phyloP scores from a whole-genome alignment of 2,329 filamentous ascomycete species.

The Lizonia empirigonia region DNA sequence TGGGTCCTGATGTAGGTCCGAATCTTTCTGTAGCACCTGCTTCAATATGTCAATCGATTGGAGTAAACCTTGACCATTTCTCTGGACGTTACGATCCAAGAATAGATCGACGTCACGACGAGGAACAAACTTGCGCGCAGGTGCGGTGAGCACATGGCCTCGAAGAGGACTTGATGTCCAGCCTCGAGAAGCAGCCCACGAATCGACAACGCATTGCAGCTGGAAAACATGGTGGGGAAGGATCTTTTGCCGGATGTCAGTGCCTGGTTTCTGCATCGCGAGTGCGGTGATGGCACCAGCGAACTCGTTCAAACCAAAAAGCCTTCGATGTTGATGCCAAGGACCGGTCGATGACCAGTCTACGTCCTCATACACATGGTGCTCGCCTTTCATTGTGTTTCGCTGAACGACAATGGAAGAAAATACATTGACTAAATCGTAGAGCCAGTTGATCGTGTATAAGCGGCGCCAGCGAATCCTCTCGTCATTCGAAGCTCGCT shows the following conservation, averaged over 20 bases:
- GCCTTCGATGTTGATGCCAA: constrained; percentile 44
- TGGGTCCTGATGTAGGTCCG: constrained; percentile 24
- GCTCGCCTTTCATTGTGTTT: constrained; percentile 45
- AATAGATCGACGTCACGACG: constrained; percentile 54
- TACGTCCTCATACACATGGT: constrained; percentile 43
- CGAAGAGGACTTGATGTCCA: constrained; percentile 47
- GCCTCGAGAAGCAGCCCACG: constrained; percentile 52
- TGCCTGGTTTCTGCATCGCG: constrained; percentile 53
- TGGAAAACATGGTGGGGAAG: constrained; percentile 58
- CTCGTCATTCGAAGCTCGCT: constrained; percentile 47
- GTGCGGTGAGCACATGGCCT: constrained; percentile 47
- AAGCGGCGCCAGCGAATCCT: constrained; percentile 54
- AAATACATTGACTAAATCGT: constrained; percentile 57
- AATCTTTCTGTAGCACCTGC: constrained; percentile 40
- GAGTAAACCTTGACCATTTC: constrained; percentile 39
- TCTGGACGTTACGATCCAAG: constrained; percentile 47
- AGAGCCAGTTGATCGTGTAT: constrained; percentile 60
- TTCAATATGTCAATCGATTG: constrained; percentile 38
- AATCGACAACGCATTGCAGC: constrained; percentile 58
- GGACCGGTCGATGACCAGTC: constrained; percentile 53
- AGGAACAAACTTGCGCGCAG: constrained; percentile 47
- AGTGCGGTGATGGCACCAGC: constrained; percentile 53
- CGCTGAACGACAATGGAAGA: constrained; percentile 50
- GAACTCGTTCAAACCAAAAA: constrained; percentile 57
- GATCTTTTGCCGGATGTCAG: constrained; percentile 50